Base-by-base conservation (phyloP, 345 rosid genomes). In the Populus deltoides region DNA sequence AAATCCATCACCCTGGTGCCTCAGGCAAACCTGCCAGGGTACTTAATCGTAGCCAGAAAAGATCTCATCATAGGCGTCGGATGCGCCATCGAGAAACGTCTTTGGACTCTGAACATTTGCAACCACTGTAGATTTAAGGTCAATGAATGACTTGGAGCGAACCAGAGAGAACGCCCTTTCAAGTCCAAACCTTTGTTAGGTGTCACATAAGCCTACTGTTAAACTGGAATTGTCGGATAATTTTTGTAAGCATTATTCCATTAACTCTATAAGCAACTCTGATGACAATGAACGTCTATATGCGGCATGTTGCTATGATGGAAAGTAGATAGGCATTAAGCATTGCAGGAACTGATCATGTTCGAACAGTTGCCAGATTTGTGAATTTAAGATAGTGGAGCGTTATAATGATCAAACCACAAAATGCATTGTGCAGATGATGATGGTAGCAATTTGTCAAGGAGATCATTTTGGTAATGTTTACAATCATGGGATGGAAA, bases 31-130 rank as follows among this genome's bases (percentile, higher is more conserved):
- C 82, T 33, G 25, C 74, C 66, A 85, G 41, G 81, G 79, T 8
- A 31, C 80, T 25, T 16, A 69, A 80, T 2, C 81, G 81, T 49
- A 80, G 77, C 66, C 88, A 79, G 38, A 88, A 76, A 85, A 86
- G 89, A 80, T 68, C 87, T 62, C 87, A 75, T 66, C 88, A 79
- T 2, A 84, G 85, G 82, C 89, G 59, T 68, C 82, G 88, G 25
- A 65, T 71, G 73, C 83, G 29, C 61, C 86, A 66, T 68, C 85
- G n/a, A 39, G 88, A 88, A 53, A 74, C 29, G 38, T 73, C 75
- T 12, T 31, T 45, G 51, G 81, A 57, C 66, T 22, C 73, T 39
- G 67, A 74, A 17, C 69, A 29, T 7, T 55, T 43, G 31, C 78
- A 57, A 55, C 39, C 41, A 29, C 77, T 31, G 15, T n/a, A 35